phyloP scores from a whole-genome alignment of 2,329 filamentous ascomycete species.

The Alternaria sp. region DNA sequence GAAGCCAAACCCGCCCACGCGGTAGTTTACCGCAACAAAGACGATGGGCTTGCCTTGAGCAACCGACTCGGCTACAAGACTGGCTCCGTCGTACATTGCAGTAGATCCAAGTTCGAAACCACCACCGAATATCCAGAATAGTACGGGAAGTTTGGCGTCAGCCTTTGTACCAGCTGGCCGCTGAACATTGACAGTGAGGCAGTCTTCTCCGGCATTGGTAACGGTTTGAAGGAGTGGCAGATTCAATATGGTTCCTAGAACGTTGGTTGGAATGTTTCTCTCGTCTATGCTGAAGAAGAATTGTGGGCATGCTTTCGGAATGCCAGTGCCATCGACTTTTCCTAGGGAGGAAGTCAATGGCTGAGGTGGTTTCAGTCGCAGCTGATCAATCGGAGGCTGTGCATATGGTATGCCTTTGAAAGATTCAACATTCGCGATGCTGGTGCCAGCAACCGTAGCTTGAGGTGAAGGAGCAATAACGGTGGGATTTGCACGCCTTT shows the following conservation, averaged over 20 bases:
- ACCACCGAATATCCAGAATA: slow-evolving; percentile 61
- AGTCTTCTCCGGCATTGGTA: slow-evolving; percentile 53
- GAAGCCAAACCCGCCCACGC: slow-evolving; percentile 77
- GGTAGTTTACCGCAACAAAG: slow-evolving; percentile 81
- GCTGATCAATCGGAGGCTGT: slow-evolving; percentile 69
- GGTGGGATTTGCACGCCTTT: slow-evolving; percentile 59
- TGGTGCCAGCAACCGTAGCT: slow-evolving; percentile 65
- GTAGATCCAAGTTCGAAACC: slow-evolving; percentile 50
- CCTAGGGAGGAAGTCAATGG: slow-evolving; percentile 66
- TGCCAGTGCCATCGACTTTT: slow-evolving; percentile 66
- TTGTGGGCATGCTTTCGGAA: slow-evolving; percentile 73
- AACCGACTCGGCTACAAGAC: slow-evolving; percentile 54
- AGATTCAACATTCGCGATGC: slow-evolving; percentile 63
- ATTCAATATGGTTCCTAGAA: slow-evolving; percentile 51
- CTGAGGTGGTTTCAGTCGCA: slow-evolving; percentile 75
- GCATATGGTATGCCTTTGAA: slow-evolving; percentile 82
- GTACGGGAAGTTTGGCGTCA: slow-evolving; percentile 54
- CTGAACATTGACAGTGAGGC: slow-evolving; percentile 55
- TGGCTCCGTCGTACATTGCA: slow-evolving; percentile 53
- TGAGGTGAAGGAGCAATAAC: slow-evolving; percentile 61
- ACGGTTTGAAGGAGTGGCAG: slow-evolving; percentile 51
- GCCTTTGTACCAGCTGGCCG: slow-evolving; percentile 50
- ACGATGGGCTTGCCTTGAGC: slow-evolving; percentile 69
- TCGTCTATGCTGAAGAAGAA: slow-evolving; percentile 66
- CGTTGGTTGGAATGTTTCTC: slow-evolving; percentile 44